Conservation (phyloP, 345 rosid genomes). For the Hypericum perforatum region DNA sequence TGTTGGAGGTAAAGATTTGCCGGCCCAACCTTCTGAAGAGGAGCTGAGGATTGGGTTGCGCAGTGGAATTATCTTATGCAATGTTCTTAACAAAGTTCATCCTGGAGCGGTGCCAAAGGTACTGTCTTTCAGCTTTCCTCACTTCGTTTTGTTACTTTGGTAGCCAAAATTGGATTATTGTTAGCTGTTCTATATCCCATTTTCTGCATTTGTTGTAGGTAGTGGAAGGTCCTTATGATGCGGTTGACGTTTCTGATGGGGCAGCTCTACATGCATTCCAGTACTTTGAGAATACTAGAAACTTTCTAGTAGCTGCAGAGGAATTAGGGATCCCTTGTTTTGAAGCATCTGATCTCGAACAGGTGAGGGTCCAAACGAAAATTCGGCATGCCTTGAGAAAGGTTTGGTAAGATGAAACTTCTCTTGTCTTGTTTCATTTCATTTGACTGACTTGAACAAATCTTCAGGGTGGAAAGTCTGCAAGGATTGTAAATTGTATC, state of each 20-base stretch:
- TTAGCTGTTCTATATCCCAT: not conserved
- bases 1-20: conserved; percentile 23
- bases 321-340: conserved; percentile 24
- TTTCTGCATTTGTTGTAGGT: conserved; percentile 9
- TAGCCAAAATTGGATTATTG: not conserved
- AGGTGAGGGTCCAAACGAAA: conserved; percentile 3
- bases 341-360: conserved; percentile 22
- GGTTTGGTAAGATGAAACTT: not conserved
- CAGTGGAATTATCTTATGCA: conserved; percentile 26
- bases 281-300: conserved; percentile 27
- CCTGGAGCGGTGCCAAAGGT: conserved; percentile 28
- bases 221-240: conserved; percentile 24
- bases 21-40: conserved; percentile 28
- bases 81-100: conserved; percentile 24
- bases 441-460: not conserved
- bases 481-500: conserved; percentile 21
- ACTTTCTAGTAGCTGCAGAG: conserved; percentile 22
- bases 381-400: not conserved
- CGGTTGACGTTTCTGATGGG: conserved; percentile 19
- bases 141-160: not conserved
- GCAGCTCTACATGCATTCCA: conserved; percentile 28
- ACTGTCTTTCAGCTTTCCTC: not conserved
- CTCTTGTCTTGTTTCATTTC: not conserved
- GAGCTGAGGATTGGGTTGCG: conserved; percentile 22
- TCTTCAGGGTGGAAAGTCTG: conserved; percentile 25